Base-by-base conservation (phyloP, 1,284 basidiomycete genomes). In the Pterula multifida region DNA sequence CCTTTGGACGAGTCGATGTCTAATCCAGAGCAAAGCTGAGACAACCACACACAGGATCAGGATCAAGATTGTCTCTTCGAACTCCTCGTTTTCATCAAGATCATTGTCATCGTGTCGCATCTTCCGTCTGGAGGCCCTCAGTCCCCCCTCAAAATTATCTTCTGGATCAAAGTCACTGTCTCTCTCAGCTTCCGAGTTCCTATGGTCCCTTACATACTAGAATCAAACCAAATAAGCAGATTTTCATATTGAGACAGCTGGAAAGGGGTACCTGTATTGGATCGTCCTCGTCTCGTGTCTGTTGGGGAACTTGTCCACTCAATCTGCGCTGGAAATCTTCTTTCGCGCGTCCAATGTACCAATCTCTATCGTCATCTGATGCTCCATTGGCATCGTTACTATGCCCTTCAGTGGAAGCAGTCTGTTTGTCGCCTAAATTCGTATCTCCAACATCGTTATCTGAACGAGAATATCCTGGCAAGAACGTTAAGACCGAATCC, bases 261-360 rank as follows among this genome's bases (percentile, higher is more conserved):
- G n/a, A 35, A 23, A 52, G 52, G 17, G 50, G n/a, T 48, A 80
- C 82, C 71, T 85, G 75, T 36, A 87, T 74, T 1, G 76, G 82
- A 60, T 87, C 85, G 48, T 86, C 83, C 22, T 85, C 79, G 24
- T 72, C 78, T 44, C 64, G 66, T 26, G 60, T 60, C 21, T 55
- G 54, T 35, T 58, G 63, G 6, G 56, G 58, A 36, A 64, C 59
- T 55, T 76, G 67, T 17, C 68, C 68, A 50, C 63, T 69, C 53
- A 68, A 68, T 21, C 79, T 73, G 53, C 69, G 70, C 56, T 74
- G 75, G 59, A 81, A 85, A 51, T 88, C 81, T 55, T 88, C 85
- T 52, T 74, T 75, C 2, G 86, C 85, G 57, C 83, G 86, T 3
- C 86, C 86, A 45, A 86, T 63, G 58, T 89, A 88, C 87, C 87